Conservation (phyloP, 495 filamentous ascomycete genomes). For the Lentithecium fluviatile region DNA sequence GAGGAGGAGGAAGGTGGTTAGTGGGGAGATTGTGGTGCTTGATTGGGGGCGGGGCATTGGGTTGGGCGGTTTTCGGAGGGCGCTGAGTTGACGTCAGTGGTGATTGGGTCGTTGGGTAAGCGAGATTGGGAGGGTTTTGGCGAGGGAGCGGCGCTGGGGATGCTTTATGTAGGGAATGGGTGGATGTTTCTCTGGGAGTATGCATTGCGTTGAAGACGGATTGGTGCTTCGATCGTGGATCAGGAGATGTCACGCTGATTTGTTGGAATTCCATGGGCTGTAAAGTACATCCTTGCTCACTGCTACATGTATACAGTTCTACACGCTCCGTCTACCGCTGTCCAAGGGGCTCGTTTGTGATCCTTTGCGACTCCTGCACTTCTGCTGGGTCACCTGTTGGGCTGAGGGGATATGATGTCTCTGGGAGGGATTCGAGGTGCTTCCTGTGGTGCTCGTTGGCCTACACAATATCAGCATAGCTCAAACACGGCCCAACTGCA, state of each 20-base stretch:
- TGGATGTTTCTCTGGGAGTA: too few relatives aligned
- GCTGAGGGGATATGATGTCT: slow-evolving; percentile 72
- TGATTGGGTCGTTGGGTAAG: slow-evolving; percentile 19
- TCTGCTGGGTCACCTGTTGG: slow-evolving; percentile 42
- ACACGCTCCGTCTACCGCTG: slow-evolving; percentile 39
- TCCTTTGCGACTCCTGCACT: slow-evolving; percentile 39
- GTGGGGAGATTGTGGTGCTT: slow-evolving; percentile 36
- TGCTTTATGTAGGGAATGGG: too few relatives aligned
- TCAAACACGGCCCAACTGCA: background rate
- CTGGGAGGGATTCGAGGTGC: slow-evolving; percentile 74
- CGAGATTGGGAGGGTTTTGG: slow-evolving; percentile 22
- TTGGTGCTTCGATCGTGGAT: too few relatives aligned
- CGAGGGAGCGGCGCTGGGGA: background rate
- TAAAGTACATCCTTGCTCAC: background rate
- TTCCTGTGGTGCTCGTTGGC: slow-evolving; percentile 82
- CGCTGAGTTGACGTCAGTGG: slow-evolving; percentile 35
- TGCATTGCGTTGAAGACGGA: too few relatives aligned
- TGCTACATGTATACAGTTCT: slow-evolving; percentile 27
- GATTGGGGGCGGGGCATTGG: slow-evolving; percentile 23
- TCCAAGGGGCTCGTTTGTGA: slow-evolving; percentile 46
- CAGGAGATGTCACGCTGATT: too few relatives aligned
- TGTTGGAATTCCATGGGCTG: background rate
- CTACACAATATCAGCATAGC: slow-evolving; percentile 47
- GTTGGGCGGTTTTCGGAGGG: background rate
- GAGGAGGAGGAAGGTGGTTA: slow-evolving; percentile 50